phyloP scores from a whole-genome alignment of 2,329 filamentous ascomycete species.

The Beauveria sp. region DNA sequence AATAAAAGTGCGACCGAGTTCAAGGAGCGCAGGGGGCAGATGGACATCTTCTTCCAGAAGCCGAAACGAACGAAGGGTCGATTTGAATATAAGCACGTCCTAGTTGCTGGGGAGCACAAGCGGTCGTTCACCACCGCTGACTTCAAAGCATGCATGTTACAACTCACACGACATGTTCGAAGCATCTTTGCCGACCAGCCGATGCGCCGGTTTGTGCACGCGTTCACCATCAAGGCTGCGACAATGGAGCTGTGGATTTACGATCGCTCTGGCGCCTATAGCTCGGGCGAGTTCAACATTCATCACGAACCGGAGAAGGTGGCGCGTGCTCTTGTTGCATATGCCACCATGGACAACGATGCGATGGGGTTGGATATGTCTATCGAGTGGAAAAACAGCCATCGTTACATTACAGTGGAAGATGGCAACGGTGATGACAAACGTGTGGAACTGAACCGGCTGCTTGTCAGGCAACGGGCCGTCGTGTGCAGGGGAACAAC shows the following conservation, averaged over 20 bases:
- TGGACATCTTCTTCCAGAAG: slow-evolving; percentile 17
- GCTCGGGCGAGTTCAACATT: slow-evolving; percentile 14
- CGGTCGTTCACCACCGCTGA: slow-evolving; percentile 7
- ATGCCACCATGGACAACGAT: slow-evolving; percentile 14
- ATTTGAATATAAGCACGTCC: slow-evolving; percentile 16
- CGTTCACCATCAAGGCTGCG: slow-evolving; percentile 7
- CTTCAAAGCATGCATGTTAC: slow-evolving; percentile 16
- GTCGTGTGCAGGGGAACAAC: slow-evolving; percentile 16
- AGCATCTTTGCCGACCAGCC: slow-evolving; percentile 15
- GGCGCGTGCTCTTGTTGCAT: slow-evolving; percentile 15
- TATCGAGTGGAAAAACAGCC: slow-evolving; percentile 1
- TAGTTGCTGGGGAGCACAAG: slow-evolving; percentile 17
- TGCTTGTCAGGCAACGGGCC: slow-evolving; percentile 10
- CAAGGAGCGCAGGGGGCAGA: slow-evolving; percentile 16
- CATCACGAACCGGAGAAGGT: slow-evolving; percentile 5
- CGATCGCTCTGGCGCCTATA: slow-evolving; percentile 12
- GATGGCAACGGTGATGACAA: not conserved
- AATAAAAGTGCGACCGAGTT: slow-evolving; percentile 15
- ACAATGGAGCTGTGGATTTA: slow-evolving; percentile 12
- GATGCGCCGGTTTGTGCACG: slow-evolving; percentile 15
- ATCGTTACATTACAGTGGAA: slow-evolving; percentile 3
- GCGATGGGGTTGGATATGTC: slow-evolving; percentile 13
- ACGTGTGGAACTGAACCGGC: slow-evolving; percentile 9
- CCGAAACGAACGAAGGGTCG: not conserved
- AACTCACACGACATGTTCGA: slow-evolving; percentile 15